Evolutionary conservation across 1,284 basidiomycete genomes (phyloP), one percentile per base, ranked within the genome.

Genomic region (Hemileia vastatrix): DNA sequence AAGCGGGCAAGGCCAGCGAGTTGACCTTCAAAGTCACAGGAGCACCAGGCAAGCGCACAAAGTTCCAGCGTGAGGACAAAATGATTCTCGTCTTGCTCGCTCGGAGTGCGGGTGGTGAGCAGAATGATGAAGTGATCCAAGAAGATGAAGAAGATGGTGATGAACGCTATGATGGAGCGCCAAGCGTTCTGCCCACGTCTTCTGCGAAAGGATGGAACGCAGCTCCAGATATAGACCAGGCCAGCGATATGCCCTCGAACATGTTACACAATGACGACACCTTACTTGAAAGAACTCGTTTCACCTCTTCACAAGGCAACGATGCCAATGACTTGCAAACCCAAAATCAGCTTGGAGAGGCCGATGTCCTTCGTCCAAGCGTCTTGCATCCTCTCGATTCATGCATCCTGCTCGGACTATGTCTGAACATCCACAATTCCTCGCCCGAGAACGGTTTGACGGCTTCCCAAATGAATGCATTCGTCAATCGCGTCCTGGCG

Each of bases 11-110:
- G n/a, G n/a, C n/a, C n/a, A n/a, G n/a, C n/a, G n/a, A n/a, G n/a
- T n/a, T n/a, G n/a, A n/a, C n/a, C n/a, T n/a, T n/a, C n/a, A n/a
- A n/a, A n/a, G n/a, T n/a, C n/a, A n/a, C n/a, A n/a, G n/a, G n/a
- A n/a, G n/a, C n/a, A n/a, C n/a, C n/a, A n/a, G n/a, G n/a, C n/a
- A 93, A 88, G 78, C 82, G 89, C 64, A 99, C 95, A 11, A 96
- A 91, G 76, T 99, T 88, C 77, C 95, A 98, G 77, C 81, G 87
- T 67, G 83, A 80, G 57, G 88, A 90, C 52, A 80, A 88, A 65
- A 89, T 86, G 60, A 94, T 97, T 77, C 84, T 99, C 49, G 86
- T 98, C 33, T 80, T 99, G 18, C 82, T 98, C 6, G 94, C 95
- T 32, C n/a, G n/a, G n/a, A n/a, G n/a, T n/a, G n/a, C n/a, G n/a